phyloP scores from a whole-genome alignment of 2,329 filamentous ascomycete species.

The Rhytidhysteron rufulum region DNA sequence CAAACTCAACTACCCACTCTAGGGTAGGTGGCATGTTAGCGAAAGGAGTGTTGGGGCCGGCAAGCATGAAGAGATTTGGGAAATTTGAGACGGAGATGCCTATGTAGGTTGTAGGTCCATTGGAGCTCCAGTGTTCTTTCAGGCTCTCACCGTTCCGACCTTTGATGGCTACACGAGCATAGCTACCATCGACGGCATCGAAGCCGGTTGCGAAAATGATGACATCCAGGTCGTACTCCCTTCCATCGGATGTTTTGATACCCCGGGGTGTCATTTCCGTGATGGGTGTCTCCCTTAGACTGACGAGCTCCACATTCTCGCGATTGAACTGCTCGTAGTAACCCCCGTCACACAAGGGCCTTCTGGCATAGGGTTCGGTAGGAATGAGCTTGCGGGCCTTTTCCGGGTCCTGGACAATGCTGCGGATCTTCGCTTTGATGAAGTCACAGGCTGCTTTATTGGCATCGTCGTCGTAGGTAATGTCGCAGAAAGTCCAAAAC shows the following conservation, averaged over 20 bases:
- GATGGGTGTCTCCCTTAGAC: slow-evolving; percentile 32
- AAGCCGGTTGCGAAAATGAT: slow-evolving; percentile 44
- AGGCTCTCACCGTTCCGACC: slow-evolving; percentile 16
- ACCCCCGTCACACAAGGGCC: slow-evolving; percentile 16
- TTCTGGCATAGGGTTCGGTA: slow-evolving; percentile 11
- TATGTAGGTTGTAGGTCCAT: slow-evolving; percentile 21
- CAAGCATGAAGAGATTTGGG: slow-evolving; percentile 42
- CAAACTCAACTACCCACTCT: slow-evolving; percentile 33
- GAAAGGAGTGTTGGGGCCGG: slow-evolving; percentile 39
- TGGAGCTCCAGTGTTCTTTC: slow-evolving; percentile 1
- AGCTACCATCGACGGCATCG: slow-evolving; percentile 28
- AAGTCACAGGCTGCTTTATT: slow-evolving; percentile 39
- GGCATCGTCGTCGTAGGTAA: slow-evolving; percentile 31
- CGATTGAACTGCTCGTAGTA: slow-evolving; percentile 30
- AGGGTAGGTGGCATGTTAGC: slow-evolving; percentile 35
- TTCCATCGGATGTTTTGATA: slow-evolving; percentile 45
- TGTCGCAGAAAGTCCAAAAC: slow-evolving; percentile 37
- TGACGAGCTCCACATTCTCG: slow-evolving; percentile 45
- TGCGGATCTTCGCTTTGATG: slow-evolving; percentile 29
- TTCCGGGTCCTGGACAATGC: slow-evolving; percentile 27
- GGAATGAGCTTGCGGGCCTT: slow-evolving; percentile 23
- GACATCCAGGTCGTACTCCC: slow-evolving; percentile 48
- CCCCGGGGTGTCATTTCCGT: slow-evolving; percentile 42
- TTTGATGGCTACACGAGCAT: slow-evolving; percentile 24
- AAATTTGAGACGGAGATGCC: slow-evolving; percentile 33